Evolutionary conservation across 108 stramenopile species (phyloP), one percentile per base, ranked within the genome.

Genomic region (Heterococcus sp.): DNA sequence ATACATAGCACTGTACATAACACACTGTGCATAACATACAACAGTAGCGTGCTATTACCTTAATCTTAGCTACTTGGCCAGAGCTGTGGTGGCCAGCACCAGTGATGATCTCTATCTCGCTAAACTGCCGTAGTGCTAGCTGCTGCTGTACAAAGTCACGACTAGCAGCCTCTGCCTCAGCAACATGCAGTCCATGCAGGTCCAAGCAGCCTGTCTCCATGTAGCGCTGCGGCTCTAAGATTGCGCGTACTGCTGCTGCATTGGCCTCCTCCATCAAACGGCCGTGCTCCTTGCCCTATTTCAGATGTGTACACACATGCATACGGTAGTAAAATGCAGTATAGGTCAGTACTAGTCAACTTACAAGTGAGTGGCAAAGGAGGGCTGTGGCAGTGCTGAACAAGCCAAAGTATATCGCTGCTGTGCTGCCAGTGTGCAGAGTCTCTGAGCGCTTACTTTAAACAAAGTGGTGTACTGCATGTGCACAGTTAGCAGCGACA

Each of bases 61-160:
- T n/a, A n/a, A n/a, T n/a, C n/a, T n/a, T n/a, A n/a, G n/a, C n/a
- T n/a, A n/a, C n/a, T n/a, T n/a, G n/a, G n/a, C n/a, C n/a, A n/a
- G n/a, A n/a, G n/a, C n/a, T n/a, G 66, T 75, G 74, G 74, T 75
- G 40, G 31, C 74, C 74, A 35, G 74, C 74, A 3, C 74, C 74
- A 65, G 74, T 75, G 66, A 75, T 67, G 30, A 75, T 21, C 74
- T 75, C 74, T n/a, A 75, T 34, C 73, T 65, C 65, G 27, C 32
- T 14, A n/a, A 71, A 71, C 28, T 67, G 2, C 66, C 67, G 35
- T 28, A 1, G 28, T 0, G 35, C 37, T 28, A 29, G 2, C 35
- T 66, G 32, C 1, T 32, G 5, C 32, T 36, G 66, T 27, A 75
- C 66, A 66, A 75, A 75, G 3, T 37, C 0, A 58, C 46, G 46